These are phyloP conservation scores for Leccinum cinnamomeum DNA, from an alignment of 1,284 basidiomycete genomes.

Conservation along the genomic window DNA sequence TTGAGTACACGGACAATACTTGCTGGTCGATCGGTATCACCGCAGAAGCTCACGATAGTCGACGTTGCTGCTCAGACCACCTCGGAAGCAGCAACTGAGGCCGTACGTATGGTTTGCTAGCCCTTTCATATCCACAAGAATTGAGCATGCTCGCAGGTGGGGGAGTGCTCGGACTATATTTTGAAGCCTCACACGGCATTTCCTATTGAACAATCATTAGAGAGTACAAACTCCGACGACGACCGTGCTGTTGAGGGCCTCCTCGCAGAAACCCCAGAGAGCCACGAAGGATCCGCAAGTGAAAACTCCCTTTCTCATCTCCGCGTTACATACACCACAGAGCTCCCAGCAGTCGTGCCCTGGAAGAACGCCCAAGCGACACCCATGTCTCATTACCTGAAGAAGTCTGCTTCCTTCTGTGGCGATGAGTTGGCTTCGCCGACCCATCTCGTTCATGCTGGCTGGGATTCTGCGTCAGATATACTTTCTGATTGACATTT, in stretches of 20 bases:
- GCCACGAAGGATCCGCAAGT: conserved; percentile 32
- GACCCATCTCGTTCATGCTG: conserved; percentile 51
- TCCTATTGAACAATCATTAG: conserved; percentile 35
- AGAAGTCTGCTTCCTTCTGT: conserved; percentile 41
- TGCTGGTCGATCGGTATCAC: conserved; percentile 37
- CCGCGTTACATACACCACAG: conserved; percentile 37
- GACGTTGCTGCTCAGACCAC: conserved; percentile 23
- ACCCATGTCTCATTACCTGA: conserved; percentile 39
- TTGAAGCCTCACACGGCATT: conserved; percentile 32
- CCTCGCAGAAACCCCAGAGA: conserved; percentile 34
- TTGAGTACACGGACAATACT: conserved; percentile 35
- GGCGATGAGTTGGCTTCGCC: conserved; percentile 40
- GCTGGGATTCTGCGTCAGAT: conserved; percentile 61
- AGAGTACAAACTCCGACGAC: conserved; percentile 39
- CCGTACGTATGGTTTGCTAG: conserved; percentile 33
- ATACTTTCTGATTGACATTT: conserved; percentile 34
- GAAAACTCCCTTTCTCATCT: conserved; percentile 39
- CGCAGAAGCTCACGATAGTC: conserved; percentile 31
- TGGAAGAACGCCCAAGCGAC: conserved; percentile 43
- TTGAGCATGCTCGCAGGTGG: conserved; percentile 35
- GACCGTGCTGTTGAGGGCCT: conserved; percentile 36
- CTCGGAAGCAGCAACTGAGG: conserved; percentile 32
- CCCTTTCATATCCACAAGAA: conserved; percentile 34
- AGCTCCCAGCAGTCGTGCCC: conserved; percentile 39
- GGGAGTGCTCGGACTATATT: conserved; percentile 26